Evolutionary conservation across 345 rosid species (phyloP), one percentile per base, ranked within the genome.

Genomic region (Citropsis articulata): DNA sequence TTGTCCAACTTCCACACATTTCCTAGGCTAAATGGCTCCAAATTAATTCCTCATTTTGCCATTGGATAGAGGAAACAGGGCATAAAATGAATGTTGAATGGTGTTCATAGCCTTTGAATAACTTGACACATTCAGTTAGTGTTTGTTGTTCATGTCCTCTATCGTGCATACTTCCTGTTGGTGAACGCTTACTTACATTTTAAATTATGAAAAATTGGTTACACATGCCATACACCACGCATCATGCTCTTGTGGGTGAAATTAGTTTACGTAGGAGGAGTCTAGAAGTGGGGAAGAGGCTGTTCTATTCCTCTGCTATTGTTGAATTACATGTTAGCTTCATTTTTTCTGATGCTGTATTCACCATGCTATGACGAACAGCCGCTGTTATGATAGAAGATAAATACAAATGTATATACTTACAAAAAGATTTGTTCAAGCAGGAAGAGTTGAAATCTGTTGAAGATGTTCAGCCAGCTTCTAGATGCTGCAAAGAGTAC

Each of bases 361-460:
- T 45, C 50, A 45, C 50, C 18, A 45, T 3, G 40, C 16, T 35
- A 2, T 2, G 48, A 9, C 24, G 53, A 74, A 62, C 14, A 27
- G 12, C 1, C 21, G 10, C 25, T 36, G 38, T 27, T 56, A 22
- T 33, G 27, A 33, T 57, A 13, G 12, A 31, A 53, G 13, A 31
- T 53, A 13, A 69, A 14, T 10, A 28, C 30, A 25, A 28, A 33
- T 25, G 5, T 1, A 12, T n/a, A 40, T 45, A 22, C 60, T 79
- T 21, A 65, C 13, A 55, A 24, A 45, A 42, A 45, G 45, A 45
- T 66, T 63, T 76, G 42, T 22, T 66, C 48, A 22, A 70, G 56
- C 84, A 86, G 86, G 86, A 86, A 66, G 88, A 83, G 81, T 74
- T 86, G 73, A 86, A 83, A 77, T 74, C 80, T 9, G n/a, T 86